Conservation (phyloP, 2,329 filamentous ascomycete species). For the Ophiostoma tasmaniense region DNA sequence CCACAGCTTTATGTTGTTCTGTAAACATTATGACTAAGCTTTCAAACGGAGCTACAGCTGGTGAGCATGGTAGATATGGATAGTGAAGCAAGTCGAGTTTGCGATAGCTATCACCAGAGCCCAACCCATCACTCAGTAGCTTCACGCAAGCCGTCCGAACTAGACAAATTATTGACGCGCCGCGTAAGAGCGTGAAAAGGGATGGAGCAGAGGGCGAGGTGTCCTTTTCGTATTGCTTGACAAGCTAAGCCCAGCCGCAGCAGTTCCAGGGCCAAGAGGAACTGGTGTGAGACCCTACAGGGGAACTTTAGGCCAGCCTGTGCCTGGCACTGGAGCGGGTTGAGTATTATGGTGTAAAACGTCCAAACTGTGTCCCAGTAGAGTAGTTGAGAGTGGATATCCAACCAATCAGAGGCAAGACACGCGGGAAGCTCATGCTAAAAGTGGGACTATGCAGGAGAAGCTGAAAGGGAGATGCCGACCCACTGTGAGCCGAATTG, state of each 20-base stretch:
- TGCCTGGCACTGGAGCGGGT: neutral
- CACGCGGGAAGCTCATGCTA: neutral
- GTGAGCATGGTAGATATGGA: neutral
- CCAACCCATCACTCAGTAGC: neutral
- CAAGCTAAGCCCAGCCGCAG: slow-evolving; percentile 4
- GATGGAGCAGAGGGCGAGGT: slow-evolving; percentile 13
- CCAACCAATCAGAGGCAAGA: neutral
- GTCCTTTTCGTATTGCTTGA: slow-evolving; percentile 16
- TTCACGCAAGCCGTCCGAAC: neutral
- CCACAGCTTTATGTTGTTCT: neutral
- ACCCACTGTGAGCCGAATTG: neutral
- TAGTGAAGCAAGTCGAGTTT: neutral
- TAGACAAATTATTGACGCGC: slow-evolving; percentile 1
- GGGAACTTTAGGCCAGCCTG: neutral
- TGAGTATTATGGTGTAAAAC: too few relatives aligned
- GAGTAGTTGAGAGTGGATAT: neutral
- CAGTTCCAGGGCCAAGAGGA: neutral
- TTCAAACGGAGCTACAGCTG: neutral
- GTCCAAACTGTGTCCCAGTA: neutral
- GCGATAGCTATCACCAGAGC: neutral
- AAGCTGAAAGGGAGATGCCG: neutral
- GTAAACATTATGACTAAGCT: neutral
- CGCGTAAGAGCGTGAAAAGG: slow-evolving; percentile 9
- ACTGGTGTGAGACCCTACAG: neutral
- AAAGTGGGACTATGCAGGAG: neutral